A percentile compares a stretch with the other conserved stretches of the same genome.
Evolutionary conservation across 495 filamentous ascomycete genomes (phyloP).

Genomic region (Bryoglossum gracile): DNA sequence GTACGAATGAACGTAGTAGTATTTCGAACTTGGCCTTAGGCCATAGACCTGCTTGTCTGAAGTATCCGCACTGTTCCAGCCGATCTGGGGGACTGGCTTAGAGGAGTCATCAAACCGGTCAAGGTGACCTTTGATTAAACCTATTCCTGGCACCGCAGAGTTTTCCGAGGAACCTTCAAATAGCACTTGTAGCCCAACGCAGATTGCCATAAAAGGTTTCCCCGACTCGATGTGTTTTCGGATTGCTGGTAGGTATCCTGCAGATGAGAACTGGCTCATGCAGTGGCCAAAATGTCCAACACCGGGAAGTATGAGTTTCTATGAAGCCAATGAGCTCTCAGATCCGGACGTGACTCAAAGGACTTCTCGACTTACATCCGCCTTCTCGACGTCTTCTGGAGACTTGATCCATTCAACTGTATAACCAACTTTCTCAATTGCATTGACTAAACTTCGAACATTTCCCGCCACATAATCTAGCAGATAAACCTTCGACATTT

Average conservation of each 20-base stretch:
- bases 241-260: constrained; percentile 76
- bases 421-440: constrained; percentile 90
- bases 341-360: not conserved
- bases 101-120: constrained; percentile 65
- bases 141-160: constrained; percentile 59
- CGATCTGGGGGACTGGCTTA: constrained; percentile 95
- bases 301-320: constrained; percentile 89
- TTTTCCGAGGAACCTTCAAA: constrained; percentile 81
- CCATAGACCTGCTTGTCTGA: constrained; percentile 58
- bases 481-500: constrained; percentile 88
- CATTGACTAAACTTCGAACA: constrained; percentile 90
- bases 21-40: constrained; percentile 73
- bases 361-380: constrained; percentile 58
- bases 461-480: constrained; percentile 79
- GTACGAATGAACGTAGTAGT: constrained; percentile 98
- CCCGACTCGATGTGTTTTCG: constrained; percentile 71
- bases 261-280: constrained; percentile 67
- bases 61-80: constrained; percentile 80
- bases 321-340: constrained; percentile 3
- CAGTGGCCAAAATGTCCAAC: constrained; percentile 98
- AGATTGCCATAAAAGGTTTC: constrained; percentile 97
- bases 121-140: constrained; percentile 62
- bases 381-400: constrained; percentile 74
- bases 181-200: constrained; percentile 86
- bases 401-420: constrained; percentile 85